Evolutionary conservation across 495 filamentous ascomycete species (phyloP).

Genomic region (Clavariopsis aquatica): DNA sequence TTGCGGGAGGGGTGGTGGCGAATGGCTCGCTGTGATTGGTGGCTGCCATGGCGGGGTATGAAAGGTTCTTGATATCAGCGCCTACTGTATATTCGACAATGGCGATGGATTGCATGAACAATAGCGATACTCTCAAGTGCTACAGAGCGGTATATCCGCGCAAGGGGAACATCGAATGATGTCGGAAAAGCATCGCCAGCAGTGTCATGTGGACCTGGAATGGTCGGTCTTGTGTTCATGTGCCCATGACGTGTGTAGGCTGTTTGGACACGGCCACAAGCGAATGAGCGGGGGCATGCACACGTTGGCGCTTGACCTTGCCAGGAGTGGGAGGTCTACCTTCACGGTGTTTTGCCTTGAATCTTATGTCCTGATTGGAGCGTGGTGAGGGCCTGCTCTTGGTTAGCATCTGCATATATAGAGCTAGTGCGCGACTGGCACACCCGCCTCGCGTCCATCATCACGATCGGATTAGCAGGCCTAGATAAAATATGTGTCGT

Average conservation of each 20-base stretch:
- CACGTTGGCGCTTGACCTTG: not conserved
- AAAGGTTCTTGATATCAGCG: not conserved
- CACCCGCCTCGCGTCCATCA: too few relatives aligned
- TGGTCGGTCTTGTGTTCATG: constrained; percentile 26
- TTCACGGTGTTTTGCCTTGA: constrained; percentile 4
- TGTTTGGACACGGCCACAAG: constrained; percentile 9
- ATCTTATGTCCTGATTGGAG: too few relatives aligned
- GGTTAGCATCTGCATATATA: too few relatives aligned
- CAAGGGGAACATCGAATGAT: not conserved
- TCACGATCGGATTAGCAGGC: too few relatives aligned
- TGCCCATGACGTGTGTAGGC: constrained; percentile 27
- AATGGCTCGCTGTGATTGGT: constrained; percentile 14
- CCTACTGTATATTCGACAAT: not conserved
- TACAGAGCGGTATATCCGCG: not conserved
- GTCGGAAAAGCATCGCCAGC: not conserved
- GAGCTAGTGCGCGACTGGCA: too few relatives aligned
- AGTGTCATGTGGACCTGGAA: not conserved
- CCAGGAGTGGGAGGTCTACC: too few relatives aligned
- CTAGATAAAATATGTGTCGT: too few relatives aligned
- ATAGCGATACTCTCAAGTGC: not conserved
- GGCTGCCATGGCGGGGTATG: constrained; percentile 20
- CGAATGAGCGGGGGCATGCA: constrained; percentile 27
- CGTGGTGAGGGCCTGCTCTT: too few relatives aligned
- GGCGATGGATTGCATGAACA: not conserved
- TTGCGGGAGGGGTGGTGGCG: constrained; percentile 16